phyloP scores from a whole-genome alignment of 495 filamentous ascomycete genomes.

The Achaetomiella virescens region DNA sequence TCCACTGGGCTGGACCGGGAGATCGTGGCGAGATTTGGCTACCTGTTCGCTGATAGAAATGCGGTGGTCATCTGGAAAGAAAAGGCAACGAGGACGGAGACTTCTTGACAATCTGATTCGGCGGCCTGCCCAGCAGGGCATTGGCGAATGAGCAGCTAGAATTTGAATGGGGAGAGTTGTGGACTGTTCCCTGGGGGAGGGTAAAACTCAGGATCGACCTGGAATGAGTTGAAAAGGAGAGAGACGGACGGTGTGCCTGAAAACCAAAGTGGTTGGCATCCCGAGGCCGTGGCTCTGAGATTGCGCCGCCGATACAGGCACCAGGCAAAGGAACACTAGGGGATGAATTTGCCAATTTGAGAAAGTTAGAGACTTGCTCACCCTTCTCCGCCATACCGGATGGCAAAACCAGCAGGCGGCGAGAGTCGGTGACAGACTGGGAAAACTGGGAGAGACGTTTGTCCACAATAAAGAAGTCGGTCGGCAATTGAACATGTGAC shows the following conservation, averaged over 20 bases:
- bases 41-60: slow-evolving; percentile 10
- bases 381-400: too few species aligned
- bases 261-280: background rate
- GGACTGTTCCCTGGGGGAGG: too few species aligned
- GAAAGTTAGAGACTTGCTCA: too few species aligned
- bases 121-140: background rate
- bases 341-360: too few species aligned
- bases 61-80: slow-evolving; percentile 13
- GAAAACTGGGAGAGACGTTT: too few species aligned
- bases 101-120: background rate
- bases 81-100: slow-evolving; percentile 7
- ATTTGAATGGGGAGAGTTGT: too few species aligned
- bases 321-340: too few species aligned
- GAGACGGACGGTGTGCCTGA: background rate
- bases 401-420: too few species aligned
- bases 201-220: background rate
- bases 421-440: too few species aligned
- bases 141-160: slow-evolving; percentile 1
- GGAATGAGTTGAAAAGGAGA: too few species aligned
- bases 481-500: slow-evolving; percentile 1
- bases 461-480: background rate
- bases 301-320: background rate
- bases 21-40: slow-evolving; percentile 16
- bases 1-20: slow-evolving; percentile 13
- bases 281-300: background rate